Percentiles rank a stretch among this genome's conserved stretches.
These are phyloP conservation scores for Rhizomucor pusillus DNA, from an alignment of 371 early-diverging fungal genomes.

Conservation along the genomic window DNA sequence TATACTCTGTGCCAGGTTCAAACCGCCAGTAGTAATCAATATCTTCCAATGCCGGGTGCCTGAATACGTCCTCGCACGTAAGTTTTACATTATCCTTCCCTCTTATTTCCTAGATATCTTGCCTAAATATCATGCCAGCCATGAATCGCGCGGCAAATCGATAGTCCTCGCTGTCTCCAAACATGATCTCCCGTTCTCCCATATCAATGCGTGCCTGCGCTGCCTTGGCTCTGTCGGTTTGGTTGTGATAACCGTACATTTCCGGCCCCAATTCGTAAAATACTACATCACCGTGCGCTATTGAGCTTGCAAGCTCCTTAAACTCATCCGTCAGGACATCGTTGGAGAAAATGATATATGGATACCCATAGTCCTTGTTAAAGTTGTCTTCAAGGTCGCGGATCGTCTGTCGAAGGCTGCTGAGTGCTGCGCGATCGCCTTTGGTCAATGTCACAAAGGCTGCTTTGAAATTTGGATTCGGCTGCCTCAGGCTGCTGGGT, in stretches of 20 bases:
- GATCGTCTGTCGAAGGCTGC: conserved; percentile 32
- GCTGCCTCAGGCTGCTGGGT: conserved; percentile 22
- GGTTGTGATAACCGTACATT: conserved; percentile 28
- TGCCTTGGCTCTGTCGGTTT: conserved; percentile 26
- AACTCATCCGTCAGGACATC: conserved; percentile 31
- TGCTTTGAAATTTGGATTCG: conserved; percentile 34
- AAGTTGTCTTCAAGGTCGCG: conserved; percentile 38
- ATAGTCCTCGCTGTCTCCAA: conserved; percentile 44
- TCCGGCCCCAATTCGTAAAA: conserved; percentile 28
- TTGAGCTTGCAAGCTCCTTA: conserved; percentile 28
- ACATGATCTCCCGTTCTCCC: conserved; percentile 24
- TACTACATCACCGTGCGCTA: conserved; percentile 16
- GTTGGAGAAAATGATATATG: conserved; percentile 42
- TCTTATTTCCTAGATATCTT: too few species aligned
- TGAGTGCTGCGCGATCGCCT: conserved; percentile 25
- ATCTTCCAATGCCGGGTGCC: conserved; percentile 37
- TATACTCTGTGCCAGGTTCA: conserved; percentile 44
- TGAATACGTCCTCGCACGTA: conserved; percentile 6
- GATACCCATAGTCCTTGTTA: conserved; percentile 31
- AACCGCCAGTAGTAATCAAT: conserved; percentile 46
- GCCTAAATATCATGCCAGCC: conserved; percentile 42
- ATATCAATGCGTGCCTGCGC: conserved; percentile 19
- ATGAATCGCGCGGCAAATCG: conserved; percentile 43
- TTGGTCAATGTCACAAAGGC: conserved; percentile 42
- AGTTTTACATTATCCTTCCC: not conserved